These are phyloP conservation scores for Xanthoparmelia taractica DNA, from an alignment of 495 filamentous ascomycete species.

Conservation along the genomic window DNA sequence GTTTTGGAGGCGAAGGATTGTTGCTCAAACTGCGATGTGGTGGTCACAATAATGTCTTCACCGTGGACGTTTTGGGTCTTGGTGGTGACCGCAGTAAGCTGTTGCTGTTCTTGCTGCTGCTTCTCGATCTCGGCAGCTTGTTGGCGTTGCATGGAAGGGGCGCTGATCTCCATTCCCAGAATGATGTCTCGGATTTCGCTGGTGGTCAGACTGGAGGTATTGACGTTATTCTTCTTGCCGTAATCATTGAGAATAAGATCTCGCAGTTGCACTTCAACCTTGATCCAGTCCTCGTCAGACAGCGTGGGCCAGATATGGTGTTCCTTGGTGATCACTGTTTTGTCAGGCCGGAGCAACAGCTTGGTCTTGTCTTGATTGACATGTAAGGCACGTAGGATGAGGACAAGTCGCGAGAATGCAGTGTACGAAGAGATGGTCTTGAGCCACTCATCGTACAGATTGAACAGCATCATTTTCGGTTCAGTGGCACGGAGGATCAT, in stretches of 20 bases:
- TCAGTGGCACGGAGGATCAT: constrained; percentile 98
- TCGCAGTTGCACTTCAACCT: constrained; percentile 91
- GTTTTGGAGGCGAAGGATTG: constrained; percentile 97
- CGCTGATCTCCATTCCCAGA: constrained; percentile 98
- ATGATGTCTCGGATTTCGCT: constrained; percentile 98
- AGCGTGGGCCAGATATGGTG: constrained; percentile 98
- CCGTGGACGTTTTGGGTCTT: constrained; percentile 97
- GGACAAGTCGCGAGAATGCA: constrained; percentile 90
- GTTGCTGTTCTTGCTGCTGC: constrained; percentile 93
- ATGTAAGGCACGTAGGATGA: constrained; percentile 92
- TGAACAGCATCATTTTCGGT: constrained; percentile 99
- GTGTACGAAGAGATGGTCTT: constrained; percentile 99
- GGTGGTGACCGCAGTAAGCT: constrained; percentile 94
- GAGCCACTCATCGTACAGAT: constrained; percentile 98
- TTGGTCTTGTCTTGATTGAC: constrained; percentile 99
- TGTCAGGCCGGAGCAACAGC: constrained; percentile 92
- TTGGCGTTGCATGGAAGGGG: constrained; percentile 95
- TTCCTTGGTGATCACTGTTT: constrained; percentile 95
- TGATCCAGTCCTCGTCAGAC: constrained; percentile 96
- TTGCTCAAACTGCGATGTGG: constrained; percentile 94
- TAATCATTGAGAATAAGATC: constrained; percentile 98
- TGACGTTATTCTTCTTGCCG: constrained; percentile 99
- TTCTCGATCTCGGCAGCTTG: constrained; percentile 99
- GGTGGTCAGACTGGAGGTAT: constrained; percentile 89
- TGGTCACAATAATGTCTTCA: constrained; percentile 97